Conservation (phyloP, 345 rosid genomes). For the Eucalyptus erythrocorys region DNA sequence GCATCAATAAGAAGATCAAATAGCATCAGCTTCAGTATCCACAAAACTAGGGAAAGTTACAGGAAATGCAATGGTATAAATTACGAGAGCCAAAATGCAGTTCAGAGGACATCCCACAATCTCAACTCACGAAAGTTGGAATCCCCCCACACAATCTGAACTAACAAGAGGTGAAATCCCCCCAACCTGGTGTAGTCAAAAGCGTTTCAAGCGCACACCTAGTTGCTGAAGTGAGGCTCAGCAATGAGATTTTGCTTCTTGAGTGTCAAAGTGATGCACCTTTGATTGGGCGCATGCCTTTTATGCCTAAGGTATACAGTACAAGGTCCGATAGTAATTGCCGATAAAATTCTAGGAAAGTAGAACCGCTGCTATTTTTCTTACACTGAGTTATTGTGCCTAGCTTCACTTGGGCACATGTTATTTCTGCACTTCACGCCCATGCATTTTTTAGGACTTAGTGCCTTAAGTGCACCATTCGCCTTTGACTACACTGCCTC, state of each 20-base stretch:
- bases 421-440: background rate
- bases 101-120: background rate
- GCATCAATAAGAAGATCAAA: background rate
- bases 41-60: background rate
- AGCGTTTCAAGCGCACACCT: background rate
- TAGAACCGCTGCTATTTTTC: background rate
- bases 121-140: background rate
- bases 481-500: background rate
- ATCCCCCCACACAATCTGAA: background rate
- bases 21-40: background rate
- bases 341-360: background rate
- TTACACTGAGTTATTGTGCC: background rate
- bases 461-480: background rate
- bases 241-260: background rate
- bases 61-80: background rate
- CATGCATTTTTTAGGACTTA: background rate
- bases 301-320: background rate
- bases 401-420: background rate
- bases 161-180: background rate
- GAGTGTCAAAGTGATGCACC: background rate
- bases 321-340: background rate
- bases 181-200: background rate
- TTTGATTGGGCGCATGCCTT: background rate
- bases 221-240: background rate
- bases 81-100: background rate